Conservation (phyloP, 2,329 filamentous ascomycete genomes). For the Xylaria sp. region DNA sequence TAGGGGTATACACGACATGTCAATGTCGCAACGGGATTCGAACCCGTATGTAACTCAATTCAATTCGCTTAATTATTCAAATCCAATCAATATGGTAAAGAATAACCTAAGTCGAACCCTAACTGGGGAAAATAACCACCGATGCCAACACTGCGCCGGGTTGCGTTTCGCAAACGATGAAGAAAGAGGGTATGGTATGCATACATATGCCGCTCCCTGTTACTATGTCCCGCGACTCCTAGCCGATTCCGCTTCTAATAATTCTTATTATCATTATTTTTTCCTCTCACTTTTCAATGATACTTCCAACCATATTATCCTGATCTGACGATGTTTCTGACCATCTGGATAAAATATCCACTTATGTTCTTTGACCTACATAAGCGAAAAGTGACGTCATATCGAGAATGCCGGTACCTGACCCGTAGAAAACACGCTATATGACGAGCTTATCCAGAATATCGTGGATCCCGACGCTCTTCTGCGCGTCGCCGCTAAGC, state of each 20-base stretch:
- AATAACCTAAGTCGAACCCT: background rate
- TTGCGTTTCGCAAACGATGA: background rate
- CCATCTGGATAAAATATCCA: background rate
- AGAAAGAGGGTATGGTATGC: conserved; percentile 17
- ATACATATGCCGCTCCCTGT: background rate
- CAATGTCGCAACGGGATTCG: background rate
- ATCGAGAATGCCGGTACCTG: background rate
- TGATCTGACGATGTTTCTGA: background rate
- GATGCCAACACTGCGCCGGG: background rate
- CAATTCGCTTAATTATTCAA: conserved; percentile 6
- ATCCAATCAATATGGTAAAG: background rate
- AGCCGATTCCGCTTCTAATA: background rate
- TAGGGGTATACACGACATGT: background rate
- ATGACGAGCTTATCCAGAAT: conserved; percentile 75
- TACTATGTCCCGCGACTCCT: background rate
- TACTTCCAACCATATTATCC: background rate
- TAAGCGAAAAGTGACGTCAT: background rate
- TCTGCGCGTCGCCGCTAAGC: conserved; percentile 69
- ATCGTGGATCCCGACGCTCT: conserved; percentile 66
- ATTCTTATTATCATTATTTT: background rate
- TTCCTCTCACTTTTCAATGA: background rate
- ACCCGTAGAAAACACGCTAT: background rate
- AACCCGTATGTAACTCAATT: background rate
- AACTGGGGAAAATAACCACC: background rate
- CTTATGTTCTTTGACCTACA: background rate